phyloP scores from a whole-genome alignment of 148 eudicot genomes.

The Diospyros kaki region DNA sequence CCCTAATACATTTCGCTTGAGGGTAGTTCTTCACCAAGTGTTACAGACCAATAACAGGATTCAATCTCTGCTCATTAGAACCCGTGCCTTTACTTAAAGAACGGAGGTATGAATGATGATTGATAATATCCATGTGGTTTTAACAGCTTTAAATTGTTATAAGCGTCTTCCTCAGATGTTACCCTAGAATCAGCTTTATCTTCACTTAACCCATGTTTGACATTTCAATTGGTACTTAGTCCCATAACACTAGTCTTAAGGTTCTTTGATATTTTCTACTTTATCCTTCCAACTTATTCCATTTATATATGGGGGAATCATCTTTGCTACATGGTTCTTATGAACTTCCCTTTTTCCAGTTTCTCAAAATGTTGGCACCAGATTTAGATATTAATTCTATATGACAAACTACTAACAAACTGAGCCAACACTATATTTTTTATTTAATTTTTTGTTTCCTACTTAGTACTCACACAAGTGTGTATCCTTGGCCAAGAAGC shows the following conservation, averaged over 20 bases:
- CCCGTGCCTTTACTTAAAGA: background rate
- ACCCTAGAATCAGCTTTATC: background rate
- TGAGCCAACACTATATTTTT: background rate
- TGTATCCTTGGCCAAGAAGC: no score
- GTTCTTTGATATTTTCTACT: background rate
- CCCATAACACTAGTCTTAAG: background rate
- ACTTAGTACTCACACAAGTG: no score
- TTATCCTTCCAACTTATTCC: background rate
- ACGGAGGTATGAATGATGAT: background rate
- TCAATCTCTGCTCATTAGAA: background rate
- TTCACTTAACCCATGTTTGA: background rate
- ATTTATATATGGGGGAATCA: background rate
- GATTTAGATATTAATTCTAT: background rate
- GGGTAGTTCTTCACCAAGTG: no score
- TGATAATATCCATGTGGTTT: background rate
- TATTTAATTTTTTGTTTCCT: no score
- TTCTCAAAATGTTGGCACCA: background rate
- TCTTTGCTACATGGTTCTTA: conserved; percentile 5
- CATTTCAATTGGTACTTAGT: background rate
- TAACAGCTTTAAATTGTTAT: background rate
- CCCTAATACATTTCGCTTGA: no score
- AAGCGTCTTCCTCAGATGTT: background rate
- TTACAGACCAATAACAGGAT: no score
- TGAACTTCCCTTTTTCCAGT: background rate
- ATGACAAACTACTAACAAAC: background rate